Evolutionary conservation across 2,329 filamentous ascomycete genomes (phyloP).

Genomic region (Xylariaceae sp.): DNA sequence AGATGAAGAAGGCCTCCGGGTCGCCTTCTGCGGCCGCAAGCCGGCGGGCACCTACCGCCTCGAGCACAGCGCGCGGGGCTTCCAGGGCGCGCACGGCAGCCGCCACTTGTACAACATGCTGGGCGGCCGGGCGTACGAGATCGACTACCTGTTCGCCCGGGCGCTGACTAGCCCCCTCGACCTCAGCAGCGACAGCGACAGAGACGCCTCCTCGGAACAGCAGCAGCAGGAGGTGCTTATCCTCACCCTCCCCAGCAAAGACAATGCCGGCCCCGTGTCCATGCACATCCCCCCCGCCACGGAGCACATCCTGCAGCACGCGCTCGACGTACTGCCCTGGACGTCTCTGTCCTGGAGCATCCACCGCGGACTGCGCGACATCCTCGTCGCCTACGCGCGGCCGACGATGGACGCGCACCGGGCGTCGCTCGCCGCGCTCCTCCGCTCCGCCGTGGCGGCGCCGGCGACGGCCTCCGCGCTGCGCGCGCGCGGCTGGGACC

Average conservation of each 20-base stretch:
- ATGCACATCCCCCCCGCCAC: slow-evolving; percentile 13
- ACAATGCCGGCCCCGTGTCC: slow-evolving; percentile 6
- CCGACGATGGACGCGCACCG: slow-evolving; percentile 20
- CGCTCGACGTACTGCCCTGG: slow-evolving; percentile 26
- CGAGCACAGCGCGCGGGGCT: slow-evolving; percentile 18
- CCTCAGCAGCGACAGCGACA: no score
- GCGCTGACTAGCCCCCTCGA: background rate
- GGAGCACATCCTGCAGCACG: slow-evolving; percentile 13
- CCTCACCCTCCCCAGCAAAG: slow-evolving; percentile 15
- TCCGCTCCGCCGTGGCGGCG: slow-evolving; percentile 8
- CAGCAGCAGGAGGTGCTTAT: slow-evolving; percentile 2
- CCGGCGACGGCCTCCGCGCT: slow-evolving; percentile 6
- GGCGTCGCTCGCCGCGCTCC: slow-evolving; percentile 10
- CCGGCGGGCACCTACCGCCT: slow-evolving; percentile 15
- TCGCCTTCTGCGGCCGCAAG: slow-evolving; percentile 20
- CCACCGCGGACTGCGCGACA: slow-evolving; percentile 24
- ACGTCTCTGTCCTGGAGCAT: slow-evolving; percentile 25
- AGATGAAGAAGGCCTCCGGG: slow-evolving; percentile 13
- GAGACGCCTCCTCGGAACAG: no score
- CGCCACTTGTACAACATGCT: slow-evolving; percentile 26
- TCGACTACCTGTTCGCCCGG: slow-evolving; percentile 22
- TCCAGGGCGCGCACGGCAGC: slow-evolving; percentile 22
- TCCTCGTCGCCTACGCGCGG: slow-evolving; percentile 22
- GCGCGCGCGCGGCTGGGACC: slow-evolving; percentile 19
- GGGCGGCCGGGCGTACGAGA: slow-evolving; percentile 22